These are phyloP conservation scores for Beauveria australis DNA, from an alignment of 2,329 filamentous ascomycete genomes.

Conservation along the genomic window DNA sequence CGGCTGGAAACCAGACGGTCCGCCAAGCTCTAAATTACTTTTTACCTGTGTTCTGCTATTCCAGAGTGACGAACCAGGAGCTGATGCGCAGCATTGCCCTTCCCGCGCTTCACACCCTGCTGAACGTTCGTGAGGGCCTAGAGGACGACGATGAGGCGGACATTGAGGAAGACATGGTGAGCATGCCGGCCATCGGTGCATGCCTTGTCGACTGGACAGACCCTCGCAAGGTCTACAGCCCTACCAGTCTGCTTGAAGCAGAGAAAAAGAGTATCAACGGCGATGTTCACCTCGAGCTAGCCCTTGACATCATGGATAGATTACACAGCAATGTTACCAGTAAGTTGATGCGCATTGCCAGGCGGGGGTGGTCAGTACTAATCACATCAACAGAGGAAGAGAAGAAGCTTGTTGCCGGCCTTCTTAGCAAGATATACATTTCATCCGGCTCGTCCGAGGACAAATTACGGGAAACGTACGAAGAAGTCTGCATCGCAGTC, in stretches of 20 bases:
- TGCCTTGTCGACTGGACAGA: constrained; percentile 94
- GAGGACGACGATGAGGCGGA: constrained; percentile 72
- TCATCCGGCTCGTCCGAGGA: constrained; percentile 55
- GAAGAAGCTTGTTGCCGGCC: constrained; percentile 68
- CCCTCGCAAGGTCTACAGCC: constrained; percentile 65
- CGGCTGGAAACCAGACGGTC: constrained; percentile 69
- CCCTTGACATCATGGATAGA: constrained; percentile 67
- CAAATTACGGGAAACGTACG: constrained; percentile 50
- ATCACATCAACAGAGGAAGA: constrained; percentile 59
- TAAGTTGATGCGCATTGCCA: constrained; percentile 34
- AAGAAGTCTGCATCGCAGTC: constrained; percentile 52
- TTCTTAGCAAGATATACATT: constrained; percentile 77
- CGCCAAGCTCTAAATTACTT: constrained; percentile 88
- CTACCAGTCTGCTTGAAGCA: constrained; percentile 40
- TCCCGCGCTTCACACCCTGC: constrained; percentile 65
- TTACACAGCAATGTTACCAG: constrained; percentile 58
- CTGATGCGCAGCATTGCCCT: constrained; percentile 70
- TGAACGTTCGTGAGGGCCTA: constrained; percentile 61
- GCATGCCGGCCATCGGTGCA: constrained; percentile 67
- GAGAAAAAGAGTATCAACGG: constrained; percentile 60
- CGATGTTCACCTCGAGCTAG: constrained; percentile 73
- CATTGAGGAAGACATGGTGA: constrained; percentile 69
- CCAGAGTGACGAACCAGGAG: constrained; percentile 70
- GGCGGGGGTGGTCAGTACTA: constrained; percentile 15
- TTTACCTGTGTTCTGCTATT: constrained; percentile 89